These are phyloP conservation scores for Singerocomus inundabilis DNA, from an alignment of 1,284 basidiomycete species.

Conservation along the genomic window DNA sequence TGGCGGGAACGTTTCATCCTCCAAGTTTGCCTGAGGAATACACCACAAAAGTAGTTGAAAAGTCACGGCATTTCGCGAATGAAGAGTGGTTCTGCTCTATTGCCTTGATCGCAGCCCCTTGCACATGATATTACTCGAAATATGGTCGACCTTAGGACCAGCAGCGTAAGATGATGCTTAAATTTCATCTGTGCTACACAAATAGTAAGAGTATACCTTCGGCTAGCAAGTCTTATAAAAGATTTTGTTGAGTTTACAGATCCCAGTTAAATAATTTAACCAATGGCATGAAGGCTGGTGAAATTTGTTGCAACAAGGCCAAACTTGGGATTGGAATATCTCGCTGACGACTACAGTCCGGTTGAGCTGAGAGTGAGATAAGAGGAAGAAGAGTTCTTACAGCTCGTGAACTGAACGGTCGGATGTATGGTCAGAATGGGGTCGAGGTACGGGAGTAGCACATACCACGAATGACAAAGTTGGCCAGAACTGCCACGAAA, in stretches of 20 bases:
- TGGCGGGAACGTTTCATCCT: not conserved
- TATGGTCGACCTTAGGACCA: not conserved
- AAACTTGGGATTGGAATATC: constrained; percentile 33
- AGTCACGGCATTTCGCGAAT: not conserved
- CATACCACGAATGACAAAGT: constrained; percentile 83
- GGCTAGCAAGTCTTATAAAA: too few relatives aligned
- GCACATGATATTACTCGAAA: not conserved
- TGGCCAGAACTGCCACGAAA: constrained; percentile 82
- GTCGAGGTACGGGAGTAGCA: constrained; percentile 8
- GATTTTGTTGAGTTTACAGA: not conserved
- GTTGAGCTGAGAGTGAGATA: not conserved
- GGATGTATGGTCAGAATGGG: not conserved
- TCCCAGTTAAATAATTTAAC: not conserved
- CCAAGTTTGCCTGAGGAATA: too few relatives aligned
- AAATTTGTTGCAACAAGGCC: constrained; percentile 24
- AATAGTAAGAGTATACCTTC: too few relatives aligned
- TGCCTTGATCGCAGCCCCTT: not conserved
- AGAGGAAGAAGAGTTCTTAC: constrained; percentile 28
- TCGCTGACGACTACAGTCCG: constrained; percentile 22
- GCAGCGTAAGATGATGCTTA: not conserved
- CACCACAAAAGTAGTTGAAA: too few relatives aligned
- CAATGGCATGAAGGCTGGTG: constrained; percentile 22
- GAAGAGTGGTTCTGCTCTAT: not conserved
- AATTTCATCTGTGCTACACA: not conserved
- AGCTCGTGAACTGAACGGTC: constrained; percentile 36